A percentile compares a stretch with the other conserved stretches of the same genome.
Conservation (phyloP, 2,329 filamentous ascomycete genomes). For the Scedosporium apiospermum region DNA sequence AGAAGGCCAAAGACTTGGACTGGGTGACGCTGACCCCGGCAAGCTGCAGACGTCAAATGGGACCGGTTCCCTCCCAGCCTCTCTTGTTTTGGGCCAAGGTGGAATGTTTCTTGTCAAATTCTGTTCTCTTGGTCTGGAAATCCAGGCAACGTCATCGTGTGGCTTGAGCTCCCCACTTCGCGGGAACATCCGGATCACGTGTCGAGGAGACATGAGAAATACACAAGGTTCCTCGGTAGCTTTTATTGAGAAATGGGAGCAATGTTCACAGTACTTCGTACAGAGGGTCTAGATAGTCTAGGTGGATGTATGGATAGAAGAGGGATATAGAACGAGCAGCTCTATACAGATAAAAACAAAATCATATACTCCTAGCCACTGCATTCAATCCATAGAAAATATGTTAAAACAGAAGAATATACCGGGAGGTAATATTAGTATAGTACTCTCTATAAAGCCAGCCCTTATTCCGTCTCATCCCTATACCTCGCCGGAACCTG, state of each 20-base stretch:
- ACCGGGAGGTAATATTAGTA: not conserved
- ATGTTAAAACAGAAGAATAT: too few relatives aligned
- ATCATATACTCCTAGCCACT: too few relatives aligned
- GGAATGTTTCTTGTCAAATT: too few relatives aligned
- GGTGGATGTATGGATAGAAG: too few relatives aligned
- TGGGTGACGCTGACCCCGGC: not conserved
- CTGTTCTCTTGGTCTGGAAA: not conserved
- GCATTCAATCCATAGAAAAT: too few relatives aligned
- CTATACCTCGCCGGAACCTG: constrained; percentile 3
- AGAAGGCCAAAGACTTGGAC: not conserved
- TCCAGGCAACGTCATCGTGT: not conserved
- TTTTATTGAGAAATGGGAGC: too few relatives aligned
- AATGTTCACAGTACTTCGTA: too few relatives aligned
- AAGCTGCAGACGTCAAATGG: not conserved
- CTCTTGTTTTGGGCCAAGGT: not conserved
- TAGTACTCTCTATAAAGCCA: not conserved
- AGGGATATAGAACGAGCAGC: too few relatives aligned
- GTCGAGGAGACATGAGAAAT: too few relatives aligned
- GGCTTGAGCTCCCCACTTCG: not conserved
- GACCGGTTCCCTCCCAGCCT: not conserved
- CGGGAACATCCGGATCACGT: not conserved
- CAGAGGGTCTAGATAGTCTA: too few relatives aligned
- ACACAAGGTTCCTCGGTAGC: too few relatives aligned
- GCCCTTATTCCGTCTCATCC: not conserved
- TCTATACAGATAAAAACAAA: too few relatives aligned